phyloP scores from a whole-genome alignment of 257 asterid genomes.

The Plantago elongata region DNA sequence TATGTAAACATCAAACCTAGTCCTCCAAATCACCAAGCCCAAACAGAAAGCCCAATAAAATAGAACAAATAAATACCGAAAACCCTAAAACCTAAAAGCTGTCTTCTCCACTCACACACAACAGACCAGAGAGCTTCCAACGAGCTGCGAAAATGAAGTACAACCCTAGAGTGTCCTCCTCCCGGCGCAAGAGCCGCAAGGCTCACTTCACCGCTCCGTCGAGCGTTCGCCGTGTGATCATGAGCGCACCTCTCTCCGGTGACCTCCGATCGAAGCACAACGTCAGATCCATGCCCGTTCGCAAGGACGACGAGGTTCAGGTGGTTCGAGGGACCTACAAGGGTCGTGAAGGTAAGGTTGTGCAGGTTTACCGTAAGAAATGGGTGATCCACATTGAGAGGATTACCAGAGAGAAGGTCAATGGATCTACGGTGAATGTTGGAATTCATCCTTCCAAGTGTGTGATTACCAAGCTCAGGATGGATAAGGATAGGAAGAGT shows the following conservation, averaged over 20 bases:
- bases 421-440: slow-evolving; percentile 81
- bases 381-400: slow-evolving; percentile 95
- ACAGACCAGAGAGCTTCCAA: slow-evolving; percentile 18
- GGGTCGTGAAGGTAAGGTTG: slow-evolving; percentile 88
- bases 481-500: slow-evolving; percentile 79
- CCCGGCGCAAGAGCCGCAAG: slow-evolving; percentile 85
- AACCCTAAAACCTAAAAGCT: not conserved
- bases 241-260: slow-evolving; percentile 69
- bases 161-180: slow-evolving; percentile 72
- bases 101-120: not conserved
- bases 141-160: slow-evolving; percentile 41
- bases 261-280: slow-evolving; percentile 70
- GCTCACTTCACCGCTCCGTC: slow-evolving; percentile 94
- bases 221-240: slow-evolving; percentile 72
- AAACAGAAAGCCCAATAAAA: not conserved
- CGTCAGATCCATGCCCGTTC: slow-evolving; percentile 76
- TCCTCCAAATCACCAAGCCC: not conserved
- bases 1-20: not conserved
- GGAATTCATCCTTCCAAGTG: slow-evolving; percentile 75
- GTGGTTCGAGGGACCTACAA: slow-evolving; percentile 84
- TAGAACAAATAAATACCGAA: not conserved
- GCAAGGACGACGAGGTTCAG: slow-evolving; percentile 88
- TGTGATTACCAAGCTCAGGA: slow-evolving; percentile 66
- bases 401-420: slow-evolving; percentile 77
- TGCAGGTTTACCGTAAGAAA: slow-evolving; percentile 79